Percentiles rank a stretch among this genome's conserved stretches.
Evolutionary conservation across 257 asterid genomes (phyloP).

Genomic region (Solanum paucissectum): DNA sequence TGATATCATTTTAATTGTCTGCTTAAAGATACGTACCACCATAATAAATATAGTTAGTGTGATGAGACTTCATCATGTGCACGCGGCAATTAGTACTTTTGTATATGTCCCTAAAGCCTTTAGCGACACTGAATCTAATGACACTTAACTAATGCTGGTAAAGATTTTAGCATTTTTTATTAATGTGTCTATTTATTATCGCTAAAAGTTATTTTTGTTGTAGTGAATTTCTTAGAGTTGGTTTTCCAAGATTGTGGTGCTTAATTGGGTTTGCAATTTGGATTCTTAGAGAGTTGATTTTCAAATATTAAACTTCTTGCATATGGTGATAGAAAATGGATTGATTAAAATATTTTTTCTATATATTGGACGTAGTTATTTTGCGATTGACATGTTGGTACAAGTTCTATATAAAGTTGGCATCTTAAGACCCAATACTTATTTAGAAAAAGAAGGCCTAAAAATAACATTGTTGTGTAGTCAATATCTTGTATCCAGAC

Average conservation of each 20-base stretch:
- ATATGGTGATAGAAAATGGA: background rate
- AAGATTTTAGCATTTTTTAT: no score
- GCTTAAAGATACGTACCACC: background rate
- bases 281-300: no score
- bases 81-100: no score
- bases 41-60: background rate
- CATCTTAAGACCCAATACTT: background rate
- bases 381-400: no score
- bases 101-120: no score
- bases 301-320: background rate
- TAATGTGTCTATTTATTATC: no score
- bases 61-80: background rate
- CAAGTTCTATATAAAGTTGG: no score
- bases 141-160: no score
- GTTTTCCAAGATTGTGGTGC: background rate
- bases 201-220: no score
- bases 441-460: background rate
- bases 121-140: no score
- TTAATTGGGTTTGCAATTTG: background rate
- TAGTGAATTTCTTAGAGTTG: background rate
- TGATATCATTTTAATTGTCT: no score
- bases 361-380: background rate
- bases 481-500: background rate
- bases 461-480: background rate
- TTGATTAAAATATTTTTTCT: background rate